Conservation (phyloP, 1,284 basidiomycete species). For the Sanghuangporus sanghuang region DNA sequence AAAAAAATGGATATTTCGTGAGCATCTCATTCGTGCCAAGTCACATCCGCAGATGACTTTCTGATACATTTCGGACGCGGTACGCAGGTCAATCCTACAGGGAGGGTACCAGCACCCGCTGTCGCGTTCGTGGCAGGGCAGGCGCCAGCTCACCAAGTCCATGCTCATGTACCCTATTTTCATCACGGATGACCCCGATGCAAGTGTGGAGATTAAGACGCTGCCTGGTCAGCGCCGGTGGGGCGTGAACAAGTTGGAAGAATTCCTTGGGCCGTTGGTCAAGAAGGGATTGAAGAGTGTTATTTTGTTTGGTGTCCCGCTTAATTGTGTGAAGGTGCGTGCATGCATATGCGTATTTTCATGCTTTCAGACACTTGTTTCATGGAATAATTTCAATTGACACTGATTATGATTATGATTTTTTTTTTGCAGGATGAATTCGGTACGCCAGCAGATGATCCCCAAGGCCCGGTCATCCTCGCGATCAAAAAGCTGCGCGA, state of each 20-base stretch:
- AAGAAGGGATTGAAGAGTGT: slow-evolving; percentile 88
- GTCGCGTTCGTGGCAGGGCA: slow-evolving; percentile 79
- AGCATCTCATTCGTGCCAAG: neutral
- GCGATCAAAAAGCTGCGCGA: slow-evolving; percentile 76
- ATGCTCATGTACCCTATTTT: slow-evolving; percentile 99
- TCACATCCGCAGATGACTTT: too few species aligned
- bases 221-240: slow-evolving; percentile 89
- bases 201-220: slow-evolving; percentile 68
- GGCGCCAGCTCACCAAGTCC: slow-evolving; percentile 72
- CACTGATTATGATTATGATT: neutral
- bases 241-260: slow-evolving; percentile 91
- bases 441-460: slow-evolving; percentile 89
- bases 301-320: slow-evolving; percentile 95
- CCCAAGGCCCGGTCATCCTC: slow-evolving; percentile 86
- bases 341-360: neutral
- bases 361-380: neutral
- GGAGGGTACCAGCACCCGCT: slow-evolving; percentile 91
- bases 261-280: slow-evolving; percentile 83
- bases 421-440: slow-evolving; percentile 58
- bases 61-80: too few species aligned
- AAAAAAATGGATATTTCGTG: slow-evolving; percentile 5
- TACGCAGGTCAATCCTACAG: slow-evolving; percentile 71
- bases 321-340: slow-evolving; percentile 77
- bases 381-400: neutral
- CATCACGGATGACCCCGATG: slow-evolving; percentile 88